Percentiles rank a stretch among this genome's conserved stretches.
phyloP scores from a whole-genome alignment of 1,139 yeast genomes.

The Sugiyamaella pinicola region DNA sequence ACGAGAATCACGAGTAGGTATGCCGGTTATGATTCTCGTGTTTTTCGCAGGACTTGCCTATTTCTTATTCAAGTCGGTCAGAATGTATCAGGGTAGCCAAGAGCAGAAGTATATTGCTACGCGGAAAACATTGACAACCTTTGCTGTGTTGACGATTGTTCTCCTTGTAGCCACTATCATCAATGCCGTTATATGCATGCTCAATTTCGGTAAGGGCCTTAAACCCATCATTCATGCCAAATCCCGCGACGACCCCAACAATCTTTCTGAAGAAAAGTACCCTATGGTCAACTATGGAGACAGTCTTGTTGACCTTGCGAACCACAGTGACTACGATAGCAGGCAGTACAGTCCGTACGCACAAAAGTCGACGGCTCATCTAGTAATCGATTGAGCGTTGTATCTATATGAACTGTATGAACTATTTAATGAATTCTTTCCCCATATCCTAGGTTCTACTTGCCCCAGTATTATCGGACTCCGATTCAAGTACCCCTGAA shows the following conservation, averaged over 20 bases:
- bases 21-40: conserved; percentile 41
- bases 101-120: conserved; percentile 52
- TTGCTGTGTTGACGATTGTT: conserved; percentile 52
- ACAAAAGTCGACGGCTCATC: background rate
- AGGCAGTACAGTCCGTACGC: conserved; percentile 1
- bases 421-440: background rate
- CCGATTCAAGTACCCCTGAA: background rate
- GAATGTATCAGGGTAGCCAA: conserved; percentile 52
- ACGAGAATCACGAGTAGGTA: conserved; percentile 44
- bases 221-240: conserved; percentile 30
- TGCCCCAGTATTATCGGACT: too few relatives aligned
- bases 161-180: conserved; percentile 47
- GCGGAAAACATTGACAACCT: conserved; percentile 51
- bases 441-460: too few relatives aligned
- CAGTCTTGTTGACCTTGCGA: background rate
- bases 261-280: conserved; percentile 13
- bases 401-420: too few relatives aligned
- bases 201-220: conserved; percentile 50
- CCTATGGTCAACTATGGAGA: conserved; percentile 16
- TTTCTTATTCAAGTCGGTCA: conserved; percentile 53
- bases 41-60: conserved; percentile 53
- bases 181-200: conserved; percentile 45
- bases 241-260: background rate
- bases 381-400: background rate
- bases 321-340: conserved; percentile 3